These are phyloP conservation scores for Lichtheimia hyalospora DNA, from an alignment of 371 early-diverging fungal species.

Conservation along the genomic window DNA sequence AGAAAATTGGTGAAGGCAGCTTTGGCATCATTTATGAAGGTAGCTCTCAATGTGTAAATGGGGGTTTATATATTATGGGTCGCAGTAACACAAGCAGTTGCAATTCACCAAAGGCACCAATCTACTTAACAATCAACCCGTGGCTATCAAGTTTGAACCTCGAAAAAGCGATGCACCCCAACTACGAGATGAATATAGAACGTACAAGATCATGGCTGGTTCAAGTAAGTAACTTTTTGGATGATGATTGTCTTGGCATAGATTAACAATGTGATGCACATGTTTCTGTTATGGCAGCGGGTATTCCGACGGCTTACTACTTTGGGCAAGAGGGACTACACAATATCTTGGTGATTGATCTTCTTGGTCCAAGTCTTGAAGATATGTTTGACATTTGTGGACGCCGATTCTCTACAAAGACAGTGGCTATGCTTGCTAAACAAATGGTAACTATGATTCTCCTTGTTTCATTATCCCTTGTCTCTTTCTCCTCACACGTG, in stretches of 20 bases:
- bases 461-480: neutral
- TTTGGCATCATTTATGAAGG: slow-evolving; percentile 97
- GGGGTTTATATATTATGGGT: neutral
- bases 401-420: slow-evolving; percentile 89
- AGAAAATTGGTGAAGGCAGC: slow-evolving; percentile 92
- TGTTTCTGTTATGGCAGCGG: slow-evolving; percentile 39
- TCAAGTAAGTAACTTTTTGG: slow-evolving; percentile 22
- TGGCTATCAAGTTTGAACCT: slow-evolving; percentile 83
- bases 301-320: slow-evolving; percentile 88
- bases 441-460: slow-evolving; percentile 70
- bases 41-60: slow-evolving; percentile 20
- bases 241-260: neutral
- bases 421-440: slow-evolving; percentile 93
- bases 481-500: slow-evolving; percentile 4
- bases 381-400: slow-evolving; percentile 95
- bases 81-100: slow-evolving; percentile 14
- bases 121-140: slow-evolving; percentile 67
- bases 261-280: neutral
- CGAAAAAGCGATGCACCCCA: slow-evolving; percentile 85
- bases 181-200: slow-evolving; percentile 80
- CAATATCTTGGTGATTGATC: slow-evolving; percentile 93
- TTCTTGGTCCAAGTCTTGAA: slow-evolving; percentile 94
- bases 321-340: slow-evolving; percentile 95
- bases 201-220: slow-evolving; percentile 73
- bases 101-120: slow-evolving; percentile 29